Evolutionary conservation across 768 basidiomycete species (phyloP).

Genomic region (Strobilomyces confusus): DNA sequence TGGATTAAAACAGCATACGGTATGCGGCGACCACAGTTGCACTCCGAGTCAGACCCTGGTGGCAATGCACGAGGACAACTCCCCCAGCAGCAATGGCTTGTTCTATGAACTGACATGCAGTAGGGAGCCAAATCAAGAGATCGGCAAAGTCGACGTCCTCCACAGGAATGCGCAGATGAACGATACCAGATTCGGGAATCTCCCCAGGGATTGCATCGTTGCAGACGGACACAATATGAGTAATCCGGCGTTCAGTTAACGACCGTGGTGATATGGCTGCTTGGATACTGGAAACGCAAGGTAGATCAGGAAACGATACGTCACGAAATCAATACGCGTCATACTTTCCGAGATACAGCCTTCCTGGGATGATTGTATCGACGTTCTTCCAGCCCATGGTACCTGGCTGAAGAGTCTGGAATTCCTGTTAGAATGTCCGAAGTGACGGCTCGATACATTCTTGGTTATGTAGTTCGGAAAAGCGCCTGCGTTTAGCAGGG

Average conservation of each 20-base stretch:
- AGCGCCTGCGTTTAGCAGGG: conserved; percentile 17
- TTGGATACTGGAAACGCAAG: conserved; percentile 45
- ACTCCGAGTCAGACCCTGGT: conserved; percentile 62
- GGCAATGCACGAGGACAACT: conserved; percentile 62
- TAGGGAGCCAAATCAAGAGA: conserved; percentile 62
- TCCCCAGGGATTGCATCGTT: conserved; percentile 68
- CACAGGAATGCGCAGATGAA: conserved; percentile 66
- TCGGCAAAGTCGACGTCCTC: conserved; percentile 70
- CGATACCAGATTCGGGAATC: conserved; percentile 61
- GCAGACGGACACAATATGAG: conserved; percentile 78
- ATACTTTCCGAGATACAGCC: conserved; percentile 72
- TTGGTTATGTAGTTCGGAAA: conserved; percentile 33
- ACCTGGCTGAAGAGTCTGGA: conserved; percentile 21
- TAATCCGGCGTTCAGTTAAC: conserved; percentile 69
- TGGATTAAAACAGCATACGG: conserved; percentile 40
- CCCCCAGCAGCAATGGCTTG: conserved; percentile 55
- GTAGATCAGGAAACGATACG: conserved; percentile 44
- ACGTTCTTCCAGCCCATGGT: conserved; percentile 59
- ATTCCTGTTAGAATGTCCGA: conserved; percentile 28
- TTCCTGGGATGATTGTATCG: conserved; percentile 59
- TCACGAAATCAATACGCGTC: conserved; percentile 32
- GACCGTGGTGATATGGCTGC: conserved; percentile 70
- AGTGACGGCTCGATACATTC: conserved; percentile 19
- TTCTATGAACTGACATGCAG: conserved; percentile 64
- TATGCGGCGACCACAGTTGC: conserved; percentile 75